These are phyloP conservation scores for Rhodosorus marinus DNA, from an alignment of 23 red algal species.

Conservation along the genomic window DNA sequence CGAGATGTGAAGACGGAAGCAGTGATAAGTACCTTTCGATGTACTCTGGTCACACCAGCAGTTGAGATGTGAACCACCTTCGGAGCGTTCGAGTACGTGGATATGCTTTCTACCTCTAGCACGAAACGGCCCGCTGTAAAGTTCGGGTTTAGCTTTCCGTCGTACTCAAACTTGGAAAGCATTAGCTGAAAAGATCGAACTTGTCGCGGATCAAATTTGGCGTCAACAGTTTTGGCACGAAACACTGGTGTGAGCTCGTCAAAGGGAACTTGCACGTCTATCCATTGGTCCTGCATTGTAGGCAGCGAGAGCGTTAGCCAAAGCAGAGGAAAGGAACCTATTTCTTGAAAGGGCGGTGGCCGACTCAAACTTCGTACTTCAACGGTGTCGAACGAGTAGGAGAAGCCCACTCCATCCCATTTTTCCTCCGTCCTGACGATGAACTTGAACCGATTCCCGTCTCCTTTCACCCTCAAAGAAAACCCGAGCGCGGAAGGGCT, in stretches of 20 bases:
- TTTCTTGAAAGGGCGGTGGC: too few relatives aligned
- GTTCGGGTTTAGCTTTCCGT: slow-evolving; percentile 53
- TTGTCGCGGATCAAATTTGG: slow-evolving; percentile 10
- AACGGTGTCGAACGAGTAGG: slow-evolving; percentile 75
- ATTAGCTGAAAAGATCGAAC: slow-evolving; percentile 83
- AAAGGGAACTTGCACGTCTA: slow-evolving; percentile 51
- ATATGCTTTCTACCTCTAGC: slow-evolving; percentile 1
- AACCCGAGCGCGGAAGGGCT: slow-evolving; percentile 44
- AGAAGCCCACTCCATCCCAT: slow-evolving; percentile 76
- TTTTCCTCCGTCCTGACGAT: slow-evolving; percentile 73
- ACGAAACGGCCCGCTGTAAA: slow-evolving; percentile 44
- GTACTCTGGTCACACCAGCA: slow-evolving; percentile 48
- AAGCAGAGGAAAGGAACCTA: too few relatives aligned
- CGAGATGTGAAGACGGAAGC: too few relatives aligned
- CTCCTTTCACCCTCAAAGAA: slow-evolving; percentile 44
- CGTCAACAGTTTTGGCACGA: slow-evolving; percentile 36
- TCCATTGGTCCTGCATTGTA: slow-evolving; percentile 18
- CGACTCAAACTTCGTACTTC: too few relatives aligned
- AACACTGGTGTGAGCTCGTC: slow-evolving; percentile 65
- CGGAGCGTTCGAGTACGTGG: not conserved
- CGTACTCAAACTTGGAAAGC: slow-evolving; percentile 99
- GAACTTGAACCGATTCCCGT: slow-evolving; percentile 93
- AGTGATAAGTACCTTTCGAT: too few relatives aligned
- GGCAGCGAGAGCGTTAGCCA: too few relatives aligned
- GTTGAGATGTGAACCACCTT: slow-evolving; percentile 31